Base-by-base conservation (phyloP, 768 basidiomycete genomes). In the Russula griseocarnosa region DNA sequence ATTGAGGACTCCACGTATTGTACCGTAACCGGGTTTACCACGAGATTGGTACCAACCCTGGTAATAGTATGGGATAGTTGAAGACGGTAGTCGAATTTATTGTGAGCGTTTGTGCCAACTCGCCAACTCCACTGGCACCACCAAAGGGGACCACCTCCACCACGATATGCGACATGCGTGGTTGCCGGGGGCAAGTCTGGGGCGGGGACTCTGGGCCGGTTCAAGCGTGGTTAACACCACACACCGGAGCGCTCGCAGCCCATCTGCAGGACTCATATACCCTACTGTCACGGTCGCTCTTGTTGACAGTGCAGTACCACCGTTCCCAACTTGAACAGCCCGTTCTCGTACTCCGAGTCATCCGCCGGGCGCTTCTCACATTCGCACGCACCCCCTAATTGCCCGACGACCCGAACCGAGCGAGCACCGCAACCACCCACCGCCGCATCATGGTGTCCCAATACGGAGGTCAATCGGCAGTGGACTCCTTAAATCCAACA, bases 371-470 rank as follows among this genome's bases (percentile, higher is more conserved):
- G 51, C 51, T 52, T 52, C 14, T 52, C 51, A 32, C 51, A n/a
- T 53, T 53, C 52, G 20, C 52, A 53, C 52, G 32, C 49, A 32
- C 14, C 7, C 30, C 22, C 46, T 13, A 18, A 53, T 1, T 24
- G 30, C 32, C 52, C 44, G 18, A 49, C 32, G 32, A 32, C 30
- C 30, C 46, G 18, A 38, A n/a, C n/a, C n/a, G n/a, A n/a, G n/a
- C 62, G 30, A 24, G 34, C n/a, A n/a, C 30, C n/a, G 34, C 44
- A 24, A 55, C 40, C 49, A 30, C 44, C 63, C 42, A 50, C 52
- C 40, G 28, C 46, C 34, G 42, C 6, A 22, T 60, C 55, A 65
- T 65, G 63, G 47, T 46, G 49, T 40, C 54, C 36, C 52, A 49
- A 38, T 60, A 14, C 24, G 40, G 51, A 30, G 22, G 6, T 47